Conservation (phyloP, 2,329 filamentous ascomycete species). For the Metarhizium album region DNA sequence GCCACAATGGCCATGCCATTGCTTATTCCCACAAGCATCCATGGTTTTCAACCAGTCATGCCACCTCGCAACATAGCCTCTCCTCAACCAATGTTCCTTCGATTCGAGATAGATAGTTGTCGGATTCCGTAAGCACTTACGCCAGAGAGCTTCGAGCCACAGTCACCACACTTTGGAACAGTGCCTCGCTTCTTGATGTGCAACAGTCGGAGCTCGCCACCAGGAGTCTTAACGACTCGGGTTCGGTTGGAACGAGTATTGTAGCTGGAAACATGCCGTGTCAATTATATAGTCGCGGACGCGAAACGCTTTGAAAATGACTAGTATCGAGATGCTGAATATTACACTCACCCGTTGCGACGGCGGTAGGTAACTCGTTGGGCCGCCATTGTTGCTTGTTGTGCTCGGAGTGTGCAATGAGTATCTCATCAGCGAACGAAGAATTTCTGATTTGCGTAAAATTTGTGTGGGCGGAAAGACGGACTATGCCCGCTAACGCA, state of each 20-base stretch:
- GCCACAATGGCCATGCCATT: not conserved
- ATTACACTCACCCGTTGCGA: conserved; percentile 61
- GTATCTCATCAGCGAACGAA: conserved; percentile 24
- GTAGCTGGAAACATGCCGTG: conserved; percentile 55
- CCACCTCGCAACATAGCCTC: not conserved
- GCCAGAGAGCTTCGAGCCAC: conserved; percentile 91
- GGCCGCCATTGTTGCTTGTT: conserved; percentile 46
- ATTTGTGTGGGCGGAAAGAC: conserved; percentile 30
- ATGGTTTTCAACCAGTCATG: not conserved
- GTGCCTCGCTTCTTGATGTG: conserved; percentile 99
- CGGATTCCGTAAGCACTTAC: conserved; percentile 52
- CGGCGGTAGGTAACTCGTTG: conserved; percentile 60
- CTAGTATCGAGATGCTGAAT: not conserved
- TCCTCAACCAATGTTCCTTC: not conserved
- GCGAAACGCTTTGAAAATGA: not conserved
- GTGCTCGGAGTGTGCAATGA: conserved; percentile 26
- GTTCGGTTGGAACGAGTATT: conserved; percentile 98
- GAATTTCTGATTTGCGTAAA: conserved; percentile 32
- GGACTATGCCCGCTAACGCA: conserved; percentile 26
- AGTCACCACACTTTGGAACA: conserved; percentile 98
- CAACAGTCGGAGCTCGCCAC: conserved; percentile 88
- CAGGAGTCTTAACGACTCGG: conserved; percentile 90
- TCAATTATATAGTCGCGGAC: conserved; percentile 13
- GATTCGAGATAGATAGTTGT: conserved; percentile 5
- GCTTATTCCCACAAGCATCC: not conserved